Evolutionary conservation across 306 rosid species (phyloP).

Genomic region (Amphicarpaea edgeworthii): DNA sequence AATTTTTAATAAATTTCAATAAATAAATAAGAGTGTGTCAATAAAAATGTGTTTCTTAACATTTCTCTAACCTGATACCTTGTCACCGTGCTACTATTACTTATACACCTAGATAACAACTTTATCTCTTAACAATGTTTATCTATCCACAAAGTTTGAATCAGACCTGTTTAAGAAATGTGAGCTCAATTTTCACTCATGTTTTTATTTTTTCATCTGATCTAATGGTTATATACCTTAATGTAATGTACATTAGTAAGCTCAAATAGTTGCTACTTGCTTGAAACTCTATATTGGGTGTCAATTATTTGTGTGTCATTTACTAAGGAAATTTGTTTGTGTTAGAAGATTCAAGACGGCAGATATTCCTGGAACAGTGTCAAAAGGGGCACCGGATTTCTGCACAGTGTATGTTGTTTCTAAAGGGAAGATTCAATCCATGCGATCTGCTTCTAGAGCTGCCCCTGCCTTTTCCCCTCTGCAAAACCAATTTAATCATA

Average conservation of each 20-base stretch:
- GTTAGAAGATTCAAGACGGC: constrained; percentile 80
- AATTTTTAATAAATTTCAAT: too few species aligned
- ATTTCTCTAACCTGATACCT: too few species aligned
- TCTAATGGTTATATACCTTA: not conserved
- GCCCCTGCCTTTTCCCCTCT: constrained; percentile 69
- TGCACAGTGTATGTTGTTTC: constrained; percentile 75
- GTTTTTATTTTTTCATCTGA: not conserved
- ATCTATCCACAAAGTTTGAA: too few species aligned
- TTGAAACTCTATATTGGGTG: not conserved
- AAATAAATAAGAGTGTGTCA: too few species aligned
- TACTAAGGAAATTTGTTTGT: not conserved
- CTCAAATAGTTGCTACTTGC: not conserved
- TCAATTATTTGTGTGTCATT: not conserved
- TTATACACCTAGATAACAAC: too few species aligned
- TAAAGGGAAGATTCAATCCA: constrained; percentile 85
- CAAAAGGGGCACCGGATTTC: constrained; percentile 96
- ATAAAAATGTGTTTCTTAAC: too few species aligned
- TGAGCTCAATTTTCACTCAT: too few species aligned
- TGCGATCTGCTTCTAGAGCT: constrained; percentile 84
- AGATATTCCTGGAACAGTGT: constrained; percentile 75
- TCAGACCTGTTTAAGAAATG: accelerated
- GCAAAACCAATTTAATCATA: constrained; percentile 49
- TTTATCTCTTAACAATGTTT: too few species aligned
- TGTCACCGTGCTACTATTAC: too few species aligned
- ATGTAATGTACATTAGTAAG: not conserved